phyloP scores from a whole-genome alignment of 768 basidiomycete species.

The Glaciozyma antarctica region DNA sequence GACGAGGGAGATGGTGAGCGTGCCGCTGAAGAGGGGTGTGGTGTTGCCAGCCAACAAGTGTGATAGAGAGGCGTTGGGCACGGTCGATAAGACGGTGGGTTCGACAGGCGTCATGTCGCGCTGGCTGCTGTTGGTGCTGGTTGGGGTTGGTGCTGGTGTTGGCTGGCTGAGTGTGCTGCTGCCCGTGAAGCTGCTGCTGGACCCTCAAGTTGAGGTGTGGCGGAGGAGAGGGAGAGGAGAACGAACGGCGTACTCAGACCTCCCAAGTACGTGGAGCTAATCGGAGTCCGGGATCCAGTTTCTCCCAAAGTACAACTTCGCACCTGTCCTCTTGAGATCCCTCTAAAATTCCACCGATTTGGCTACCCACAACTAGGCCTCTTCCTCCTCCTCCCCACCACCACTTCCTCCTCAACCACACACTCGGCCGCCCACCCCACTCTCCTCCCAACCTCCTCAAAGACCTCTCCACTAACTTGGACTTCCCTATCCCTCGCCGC shows the following conservation, averaged over 20 bases:
- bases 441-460: background rate
- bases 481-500: background rate
- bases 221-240: too few relatives aligned
- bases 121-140: too few relatives aligned
- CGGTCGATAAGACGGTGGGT: background rate
- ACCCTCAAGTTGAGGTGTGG: too few relatives aligned
- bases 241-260: too few relatives aligned
- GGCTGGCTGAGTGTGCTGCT: too few relatives aligned
- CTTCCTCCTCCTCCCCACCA: background rate
- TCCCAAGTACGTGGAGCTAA: too few relatives aligned
- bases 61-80: background rate
- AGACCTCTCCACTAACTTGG: background rate
- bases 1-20: background rate
- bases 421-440: background rate
- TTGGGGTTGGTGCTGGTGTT: background rate
- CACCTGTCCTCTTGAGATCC: too few relatives aligned
- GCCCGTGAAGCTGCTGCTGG: too few relatives aligned
- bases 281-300: too few relatives aligned
- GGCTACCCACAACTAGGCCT: background rate
- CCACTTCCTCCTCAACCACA: background rate
- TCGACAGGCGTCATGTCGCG: background rate
- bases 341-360: too few relatives aligned
- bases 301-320: too few relatives aligned
- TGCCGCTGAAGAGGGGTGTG: background rate
- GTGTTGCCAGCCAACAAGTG: background rate